phyloP scores from a whole-genome alignment of 768 basidiomycete genomes.

The Multifurca ochricompacta region DNA sequence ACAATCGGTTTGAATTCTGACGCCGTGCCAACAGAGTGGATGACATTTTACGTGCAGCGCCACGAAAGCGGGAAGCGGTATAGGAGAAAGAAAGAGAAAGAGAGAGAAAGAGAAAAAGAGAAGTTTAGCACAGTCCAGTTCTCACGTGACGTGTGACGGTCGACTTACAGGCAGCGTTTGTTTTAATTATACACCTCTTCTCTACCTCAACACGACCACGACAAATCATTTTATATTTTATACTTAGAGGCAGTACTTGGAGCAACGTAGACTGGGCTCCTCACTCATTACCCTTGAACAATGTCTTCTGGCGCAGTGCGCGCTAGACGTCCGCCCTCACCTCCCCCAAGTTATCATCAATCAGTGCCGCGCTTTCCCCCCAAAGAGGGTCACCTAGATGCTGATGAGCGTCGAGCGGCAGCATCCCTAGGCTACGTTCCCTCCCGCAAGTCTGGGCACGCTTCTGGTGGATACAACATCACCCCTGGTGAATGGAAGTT shows the following conservation, averaged over 20 bases:
- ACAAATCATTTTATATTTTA: constrained; percentile 14
- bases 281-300: constrained; percentile 3
- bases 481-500: constrained; percentile 72
- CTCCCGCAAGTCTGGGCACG: constrained; percentile 13
- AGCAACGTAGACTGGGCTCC: background rate
- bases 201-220: background rate
- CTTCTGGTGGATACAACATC: constrained; percentile 56
- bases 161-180: constrained; percentile 12
- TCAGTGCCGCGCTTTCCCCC: constrained; percentile 17
- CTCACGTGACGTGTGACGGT: no score
- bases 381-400: constrained; percentile 21
- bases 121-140: background rate
- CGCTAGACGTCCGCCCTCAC: constrained; percentile 19
- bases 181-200: background rate
- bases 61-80: constrained; percentile 77
- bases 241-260: background rate
- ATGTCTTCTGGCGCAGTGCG: constrained; percentile 25
- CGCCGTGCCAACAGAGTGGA: constrained; percentile 54
- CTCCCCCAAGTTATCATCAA: constrained; percentile 17
- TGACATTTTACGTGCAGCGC: constrained; percentile 81
- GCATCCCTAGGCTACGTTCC: constrained; percentile 20
- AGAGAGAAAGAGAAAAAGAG: no score
- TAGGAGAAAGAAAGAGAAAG: no score
- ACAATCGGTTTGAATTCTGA: background rate
- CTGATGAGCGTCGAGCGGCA: constrained; percentile 22